phyloP scores from a whole-genome alignment of 306 rosid species.

The cucumber (Cucumis sativus) region DNA sequence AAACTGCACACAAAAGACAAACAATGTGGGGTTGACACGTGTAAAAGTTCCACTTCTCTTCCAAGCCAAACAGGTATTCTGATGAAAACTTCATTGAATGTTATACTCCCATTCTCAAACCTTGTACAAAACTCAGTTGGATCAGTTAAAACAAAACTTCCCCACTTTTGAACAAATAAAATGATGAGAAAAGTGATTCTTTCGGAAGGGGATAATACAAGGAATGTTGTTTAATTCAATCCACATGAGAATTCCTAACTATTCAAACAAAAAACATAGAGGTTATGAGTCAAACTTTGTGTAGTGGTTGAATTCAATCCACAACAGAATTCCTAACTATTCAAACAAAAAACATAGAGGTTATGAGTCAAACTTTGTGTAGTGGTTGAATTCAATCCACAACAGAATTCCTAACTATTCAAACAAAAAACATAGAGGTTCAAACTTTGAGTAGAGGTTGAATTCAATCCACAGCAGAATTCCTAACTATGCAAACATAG shows the following conservation, averaged over 20 bases:
- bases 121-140: not conserved
- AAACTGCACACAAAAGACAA: not conserved
- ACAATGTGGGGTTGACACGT: constrained; percentile 2
- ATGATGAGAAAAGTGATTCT: not conserved
- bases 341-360: not conserved
- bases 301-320: constrained; percentile 36
- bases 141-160: not conserved
- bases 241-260: too few species aligned
- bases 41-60: not conserved
- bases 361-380: constrained; percentile 42
- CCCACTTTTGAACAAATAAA: not conserved
- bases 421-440: not conserved
- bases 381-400: constrained; percentile 29
- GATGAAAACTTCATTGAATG: not conserved
- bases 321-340: not conserved
- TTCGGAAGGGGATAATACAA: not conserved
- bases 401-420: not conserved
- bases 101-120: not conserved
- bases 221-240: not conserved
- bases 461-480: not conserved
- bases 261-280: not conserved
- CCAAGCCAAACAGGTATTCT: not conserved
- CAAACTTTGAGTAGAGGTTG: constrained; percentile 63
- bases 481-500: not conserved
- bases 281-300: constrained; percentile 35